Conservation (phyloP, 2,329 filamentous ascomycete species). For the Fusarium buharicum region DNA sequence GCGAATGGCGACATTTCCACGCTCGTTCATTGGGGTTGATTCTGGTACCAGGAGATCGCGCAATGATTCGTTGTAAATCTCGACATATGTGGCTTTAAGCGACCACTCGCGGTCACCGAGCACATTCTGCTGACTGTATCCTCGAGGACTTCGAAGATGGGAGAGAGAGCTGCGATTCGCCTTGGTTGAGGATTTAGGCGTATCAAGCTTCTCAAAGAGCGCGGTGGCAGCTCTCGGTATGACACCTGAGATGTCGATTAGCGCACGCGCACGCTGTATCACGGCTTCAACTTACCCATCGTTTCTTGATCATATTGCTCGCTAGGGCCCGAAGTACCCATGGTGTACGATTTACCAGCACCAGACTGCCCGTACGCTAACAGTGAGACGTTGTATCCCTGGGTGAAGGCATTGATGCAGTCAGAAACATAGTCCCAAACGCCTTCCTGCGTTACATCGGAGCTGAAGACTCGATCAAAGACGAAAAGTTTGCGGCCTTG, state of each 20-base stretch:
- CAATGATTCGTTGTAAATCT: slow-evolving; percentile 98
- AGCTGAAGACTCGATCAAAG: slow-evolving; percentile 92
- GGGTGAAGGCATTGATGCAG: slow-evolving; percentile 87
- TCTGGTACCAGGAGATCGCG: slow-evolving; percentile 90
- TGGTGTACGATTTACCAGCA: slow-evolving; percentile 97
- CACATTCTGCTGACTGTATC: slow-evolving; percentile 66
- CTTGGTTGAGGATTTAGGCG: slow-evolving; percentile 54
- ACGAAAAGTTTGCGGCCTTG: slow-evolving; percentile 96
- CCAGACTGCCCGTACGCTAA: slow-evolving; percentile 97
- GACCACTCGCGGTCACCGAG: slow-evolving; percentile 83
- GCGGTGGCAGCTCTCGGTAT: slow-evolving; percentile 88
- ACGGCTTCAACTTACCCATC: slow-evolving; percentile 74
- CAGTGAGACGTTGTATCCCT: slow-evolving; percentile 98
- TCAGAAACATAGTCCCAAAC: slow-evolving; percentile 95
- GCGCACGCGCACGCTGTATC: neutral
- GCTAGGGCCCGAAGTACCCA: slow-evolving; percentile 90
- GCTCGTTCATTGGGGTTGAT: slow-evolving; percentile 72
- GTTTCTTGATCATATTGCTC: slow-evolving; percentile 76
- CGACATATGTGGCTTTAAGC: slow-evolving; percentile 91
- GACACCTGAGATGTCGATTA: slow-evolving; percentile 70
- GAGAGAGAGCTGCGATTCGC: slow-evolving; percentile 75
- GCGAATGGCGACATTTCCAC: slow-evolving; percentile 85
- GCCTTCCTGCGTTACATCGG: slow-evolving; percentile 85
- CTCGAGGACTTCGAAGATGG: slow-evolving; percentile 80
- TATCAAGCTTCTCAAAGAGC: slow-evolving; percentile 88